Percentiles rank a stretch among this genome's conserved stretches.
Evolutionary conservation across 106 monocot genomes (phyloP).

Genomic region (Dendrobium catenatum): DNA sequence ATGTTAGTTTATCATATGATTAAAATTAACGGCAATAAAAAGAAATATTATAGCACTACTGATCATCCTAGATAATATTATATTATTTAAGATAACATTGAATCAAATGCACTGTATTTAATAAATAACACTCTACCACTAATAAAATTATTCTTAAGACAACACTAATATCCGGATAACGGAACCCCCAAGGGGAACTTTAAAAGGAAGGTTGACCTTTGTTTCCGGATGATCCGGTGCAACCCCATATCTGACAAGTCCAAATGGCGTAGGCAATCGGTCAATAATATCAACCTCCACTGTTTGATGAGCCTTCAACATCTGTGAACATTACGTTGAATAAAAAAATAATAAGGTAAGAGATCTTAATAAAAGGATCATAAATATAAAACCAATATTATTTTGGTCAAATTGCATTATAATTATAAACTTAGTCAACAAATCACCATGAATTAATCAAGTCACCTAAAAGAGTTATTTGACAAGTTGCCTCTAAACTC

Average conservation of each 20-base stretch:
- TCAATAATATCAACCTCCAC: slow-evolving; percentile 85
- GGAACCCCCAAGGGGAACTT: neutral
- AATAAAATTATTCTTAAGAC: too few species aligned
- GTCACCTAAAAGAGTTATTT: too few species aligned
- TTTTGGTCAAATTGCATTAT: too few species aligned
- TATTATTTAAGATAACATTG: too few species aligned
- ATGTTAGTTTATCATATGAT: neutral
- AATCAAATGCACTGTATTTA: too few species aligned
- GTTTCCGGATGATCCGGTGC: slow-evolving; percentile 99
- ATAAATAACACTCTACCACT: too few species aligned
- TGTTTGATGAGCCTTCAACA: slow-evolving; percentile 65
- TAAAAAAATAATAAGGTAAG: neutral
- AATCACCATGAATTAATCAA: too few species aligned
- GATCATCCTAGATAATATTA: too few species aligned
- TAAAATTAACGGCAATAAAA: neutral
- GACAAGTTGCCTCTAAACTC: too few species aligned
- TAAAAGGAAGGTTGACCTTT: slow-evolving; percentile 45
- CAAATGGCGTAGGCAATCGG: slow-evolving; percentile 84
- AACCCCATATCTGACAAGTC: slow-evolving; percentile 90
- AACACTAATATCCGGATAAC: neutral
- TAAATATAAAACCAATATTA: neutral
- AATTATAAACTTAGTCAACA: too few species aligned
- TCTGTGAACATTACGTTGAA: slow-evolving; percentile 25
- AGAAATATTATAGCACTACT: too few species aligned
- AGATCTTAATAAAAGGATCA: neutral